Evolutionary conservation across 108 stramenopile species (phyloP).

Genomic region (Cyclotella choctawhatcheeana): DNA sequence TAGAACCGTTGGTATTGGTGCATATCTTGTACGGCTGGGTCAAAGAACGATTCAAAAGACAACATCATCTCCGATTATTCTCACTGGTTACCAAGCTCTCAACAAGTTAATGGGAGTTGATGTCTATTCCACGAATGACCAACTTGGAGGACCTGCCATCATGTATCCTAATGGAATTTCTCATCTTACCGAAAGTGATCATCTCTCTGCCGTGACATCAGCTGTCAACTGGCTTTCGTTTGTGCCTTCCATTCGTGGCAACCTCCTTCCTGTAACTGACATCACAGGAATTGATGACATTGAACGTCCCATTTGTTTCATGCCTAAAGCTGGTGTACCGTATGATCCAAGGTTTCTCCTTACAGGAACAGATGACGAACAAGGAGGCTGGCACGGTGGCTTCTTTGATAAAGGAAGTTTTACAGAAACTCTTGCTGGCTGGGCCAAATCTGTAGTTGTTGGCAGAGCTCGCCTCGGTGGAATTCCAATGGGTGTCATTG

Average conservation of each 20-base stretch:
- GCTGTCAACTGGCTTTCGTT: constrained; percentile 96
- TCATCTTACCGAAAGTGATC: constrained; percentile 90
- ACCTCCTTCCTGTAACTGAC: constrained; percentile 86
- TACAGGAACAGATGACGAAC: constrained; percentile 79
- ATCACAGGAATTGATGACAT: constrained; percentile 91
- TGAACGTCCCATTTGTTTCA: constrained; percentile 87
- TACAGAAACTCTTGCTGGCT: constrained; percentile 94
- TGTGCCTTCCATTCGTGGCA: constrained; percentile 86
- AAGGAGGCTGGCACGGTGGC: constrained; percentile 87
- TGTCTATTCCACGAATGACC: constrained; percentile 99
- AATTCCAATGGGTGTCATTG: constrained; percentile 97
- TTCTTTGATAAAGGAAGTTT: constrained; percentile 98
- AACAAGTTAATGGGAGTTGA: constrained; percentile 99
- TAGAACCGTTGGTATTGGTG: constrained; percentile 99
- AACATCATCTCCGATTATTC: constrained; percentile 93
- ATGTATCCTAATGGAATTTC: constrained; percentile 99
- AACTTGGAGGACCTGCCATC: constrained; percentile 96
- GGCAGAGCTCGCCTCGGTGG: constrained; percentile 98
- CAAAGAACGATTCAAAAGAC: constrained; percentile 98
- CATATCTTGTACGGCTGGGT: constrained; percentile 98
- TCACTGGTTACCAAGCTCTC: constrained; percentile 98
- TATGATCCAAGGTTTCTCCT: constrained; percentile 95
- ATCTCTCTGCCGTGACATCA: constrained; percentile 88
- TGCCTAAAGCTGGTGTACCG: constrained; percentile 79
- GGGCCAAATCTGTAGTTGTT: constrained; percentile 98